Evolutionary conservation across 1,284 basidiomycete genomes (phyloP).

Genomic region (Rugiboletus extremiorientalis): DNA sequence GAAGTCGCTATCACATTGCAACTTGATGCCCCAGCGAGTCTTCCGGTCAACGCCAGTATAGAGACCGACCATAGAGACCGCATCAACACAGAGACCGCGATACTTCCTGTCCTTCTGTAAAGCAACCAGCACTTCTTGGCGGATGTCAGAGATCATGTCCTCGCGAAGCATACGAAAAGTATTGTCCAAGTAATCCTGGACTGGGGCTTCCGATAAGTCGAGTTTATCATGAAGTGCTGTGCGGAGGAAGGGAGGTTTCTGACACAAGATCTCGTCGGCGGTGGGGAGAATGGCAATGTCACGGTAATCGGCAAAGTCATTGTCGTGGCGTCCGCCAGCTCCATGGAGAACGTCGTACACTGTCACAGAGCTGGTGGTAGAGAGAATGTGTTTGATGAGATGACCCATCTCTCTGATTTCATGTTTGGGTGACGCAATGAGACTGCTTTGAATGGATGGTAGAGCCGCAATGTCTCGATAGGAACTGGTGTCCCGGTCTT

Average conservation of each 20-base stretch:
- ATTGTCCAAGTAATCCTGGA: constrained; percentile 55
- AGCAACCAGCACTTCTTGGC: constrained; percentile 51
- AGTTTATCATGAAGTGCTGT: constrained; percentile 41
- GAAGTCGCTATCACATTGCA: constrained; percentile 44
- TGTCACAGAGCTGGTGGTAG: constrained; percentile 18
- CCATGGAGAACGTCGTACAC: constrained; percentile 16
- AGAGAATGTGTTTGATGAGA: constrained; percentile 44
- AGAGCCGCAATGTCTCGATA: constrained; percentile 25
- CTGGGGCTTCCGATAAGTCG: constrained; percentile 33
- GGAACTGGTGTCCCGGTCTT: constrained; percentile 6
- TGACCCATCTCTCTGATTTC: constrained; percentile 39
- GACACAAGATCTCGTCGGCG: constrained; percentile 51
- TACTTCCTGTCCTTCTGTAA: constrained; percentile 42
- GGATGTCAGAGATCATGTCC: constrained; percentile 63
- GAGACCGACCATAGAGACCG: constrained; percentile 39
- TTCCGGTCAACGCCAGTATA: constrained; percentile 37
- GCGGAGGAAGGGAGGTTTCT: constrained; percentile 25
- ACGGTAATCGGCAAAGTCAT: constrained; percentile 56
- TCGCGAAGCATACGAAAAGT: constrained; percentile 64
- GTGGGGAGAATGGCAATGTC: constrained; percentile 62
- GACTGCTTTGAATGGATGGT: background rate
- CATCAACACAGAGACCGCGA: constrained; percentile 41
- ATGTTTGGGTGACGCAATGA: constrained; percentile 34
- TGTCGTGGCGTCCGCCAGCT: constrained; percentile 65
- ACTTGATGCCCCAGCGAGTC: constrained; percentile 48